These are phyloP conservation scores for Medicago ruthenica DNA, from an alignment of 306 rosid genomes.

Conservation along the genomic window DNA sequence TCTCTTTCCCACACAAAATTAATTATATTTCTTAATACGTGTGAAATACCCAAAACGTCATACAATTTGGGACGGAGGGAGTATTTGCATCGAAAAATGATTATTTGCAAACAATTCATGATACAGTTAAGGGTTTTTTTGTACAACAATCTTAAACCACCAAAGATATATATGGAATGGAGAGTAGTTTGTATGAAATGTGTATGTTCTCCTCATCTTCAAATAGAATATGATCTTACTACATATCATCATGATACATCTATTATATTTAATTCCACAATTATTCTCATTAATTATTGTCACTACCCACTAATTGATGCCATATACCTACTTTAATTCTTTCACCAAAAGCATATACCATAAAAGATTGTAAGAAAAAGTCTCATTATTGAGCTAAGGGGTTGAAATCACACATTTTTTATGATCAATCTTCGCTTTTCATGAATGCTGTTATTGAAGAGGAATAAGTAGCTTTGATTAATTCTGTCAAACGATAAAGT, in stretches of 20 bases:
- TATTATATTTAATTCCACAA: constrained; percentile 42
- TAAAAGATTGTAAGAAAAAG: constrained; percentile 8
- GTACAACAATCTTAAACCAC: not conserved
- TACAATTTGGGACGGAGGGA: too few relatives aligned
- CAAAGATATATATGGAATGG: not conserved
- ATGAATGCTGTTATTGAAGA: constrained; percentile 32
- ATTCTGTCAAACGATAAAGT: not conserved
- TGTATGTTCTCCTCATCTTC: not conserved
- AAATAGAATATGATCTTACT: constrained; percentile 38
- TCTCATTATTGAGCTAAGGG: constrained; percentile 43
- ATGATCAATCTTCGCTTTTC: constrained; percentile 44
- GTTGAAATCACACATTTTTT: constrained; percentile 42
- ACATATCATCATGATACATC: constrained; percentile 28
- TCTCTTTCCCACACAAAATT: too few relatives aligned
- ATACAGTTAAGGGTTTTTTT: not conserved
- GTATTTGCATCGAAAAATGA: not conserved
- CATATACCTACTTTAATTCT: constrained; percentile 39
- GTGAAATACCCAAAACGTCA: too few relatives aligned
- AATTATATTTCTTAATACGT: too few relatives aligned
- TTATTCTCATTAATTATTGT: constrained; percentile 40
- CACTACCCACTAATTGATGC: constrained; percentile 42
- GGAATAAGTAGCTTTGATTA: constrained; percentile 39
- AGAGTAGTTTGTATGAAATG: not conserved
- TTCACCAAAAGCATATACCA: constrained; percentile 47
- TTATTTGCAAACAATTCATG: not conserved